Base-by-base conservation (phyloP, 2,329 filamentous ascomycete species). In the Xylaria hypoxylon region DNA sequence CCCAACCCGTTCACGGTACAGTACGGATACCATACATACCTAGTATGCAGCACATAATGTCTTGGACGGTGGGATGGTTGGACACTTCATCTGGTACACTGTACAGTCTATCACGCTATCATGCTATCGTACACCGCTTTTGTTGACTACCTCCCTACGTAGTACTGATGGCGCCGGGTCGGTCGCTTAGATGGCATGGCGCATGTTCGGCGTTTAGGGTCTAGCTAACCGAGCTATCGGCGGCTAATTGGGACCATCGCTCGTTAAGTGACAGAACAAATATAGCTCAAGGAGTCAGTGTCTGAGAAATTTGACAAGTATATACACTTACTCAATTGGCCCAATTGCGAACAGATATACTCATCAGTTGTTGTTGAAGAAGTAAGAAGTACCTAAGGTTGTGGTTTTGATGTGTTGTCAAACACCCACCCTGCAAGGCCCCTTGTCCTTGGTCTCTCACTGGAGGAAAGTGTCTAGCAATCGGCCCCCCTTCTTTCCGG, bases 391-490 rank as follows among this genome's bases (percentile, higher is more conserved):
- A 38, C 7, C 31, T 33, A 33, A 6, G n/a, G n/a, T n/a, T n/a
- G n/a, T n/a, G 50, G 47, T 35, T 55, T 33, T 67, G 68, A 68
- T 70, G 66, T 59, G 67, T 67, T 67, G 64, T 68, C 59, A 66
- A 59, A 45, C 60, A 58, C 24, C 58, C 64, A 64, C 64, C 60
- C 62, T 62, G 60, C 61, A 69, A 62, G 57, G 19, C 26, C 63
- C 59, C 67, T 50, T 61, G 59, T 58, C 59, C 62, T 33, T 58
- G 59, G 47, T 47, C 61, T 40, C 35, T 33, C n/a, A 42, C 53
- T 64, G 61, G 45, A 26, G 19, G 40, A 22, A 19, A 38, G 7
- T 8, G 48, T 26, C 5, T 8, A 6, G 45, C 11, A 51, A 33
- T 38, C 28, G 17, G 24, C 51, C 33, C 13, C 44, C 45, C 45